Evolutionary conservation across 2,329 filamentous ascomycete genomes (phyloP), one percentile per base, ranked within the genome.

Genomic region (Incumbomyces lentus): DNA sequence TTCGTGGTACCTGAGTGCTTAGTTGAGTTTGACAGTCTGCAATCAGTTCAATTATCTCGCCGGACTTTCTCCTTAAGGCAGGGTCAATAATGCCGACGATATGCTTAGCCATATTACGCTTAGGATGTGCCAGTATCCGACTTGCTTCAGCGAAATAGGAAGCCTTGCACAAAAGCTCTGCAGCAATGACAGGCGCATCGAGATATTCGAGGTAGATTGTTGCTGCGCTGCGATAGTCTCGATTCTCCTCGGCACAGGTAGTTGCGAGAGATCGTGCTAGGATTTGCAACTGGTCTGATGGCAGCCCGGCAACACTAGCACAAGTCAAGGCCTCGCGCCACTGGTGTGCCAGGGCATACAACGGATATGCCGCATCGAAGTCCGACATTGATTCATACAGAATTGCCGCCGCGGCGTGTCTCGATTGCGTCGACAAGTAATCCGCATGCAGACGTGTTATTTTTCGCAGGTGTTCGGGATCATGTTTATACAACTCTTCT

Each of bases 251-350:
- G 55, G 77, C 76, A 11, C 94, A 76, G 1, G 82, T 83, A 45
- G 90, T 86, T 1, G 84, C 84, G 3, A 98, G 78, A 1, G 76
- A 75, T 0, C 69, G 71, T n/a, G 87, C 87, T 14, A 95, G 76
- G 31, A 79, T 75, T 2, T 64, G 60, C 30, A 94, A 70, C 12
- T 84, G 76, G 0, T 73, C 68, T 1, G 71, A 58, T 0, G 79
- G 71, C 3, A 88, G 64, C 0, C 81, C 74, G 1, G 82, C 78
- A 47, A 85, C 76, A 46, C 80, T 78, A 4, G 89, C 89, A 39
- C 79, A 79, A 56, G 84, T 86, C 40, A 98, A 78, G 18, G 86
- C 86, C 64, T 98, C 90, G 44, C 86, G 86, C 92, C 92, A 98
- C 66, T 85, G 76, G 33, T 87, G 85, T 1, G 86, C 86, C 1